Percentiles rank a stretch among this genome's conserved stretches.
These are phyloP conservation scores for Escovopsis weberi DNA, from an alignment of 2,329 filamentous ascomycete genomes.

Conservation along the genomic window DNA sequence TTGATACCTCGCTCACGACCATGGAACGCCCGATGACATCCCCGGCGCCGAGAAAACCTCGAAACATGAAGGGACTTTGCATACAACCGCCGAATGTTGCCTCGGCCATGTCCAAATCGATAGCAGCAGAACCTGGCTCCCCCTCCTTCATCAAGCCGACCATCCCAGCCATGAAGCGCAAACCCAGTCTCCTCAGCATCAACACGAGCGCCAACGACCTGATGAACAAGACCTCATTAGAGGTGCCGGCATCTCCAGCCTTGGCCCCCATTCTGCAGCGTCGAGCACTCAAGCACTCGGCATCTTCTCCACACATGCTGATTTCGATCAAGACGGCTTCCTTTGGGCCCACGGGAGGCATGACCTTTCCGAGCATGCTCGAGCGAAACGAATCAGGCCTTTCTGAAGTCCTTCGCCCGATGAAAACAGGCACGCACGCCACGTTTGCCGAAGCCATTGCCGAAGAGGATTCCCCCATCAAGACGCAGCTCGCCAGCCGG, in stretches of 20 bases:
- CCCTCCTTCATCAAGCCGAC: slow-evolving; percentile 70
- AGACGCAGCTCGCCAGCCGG: slow-evolving; percentile 46
- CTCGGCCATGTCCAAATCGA: slow-evolving; percentile 30
- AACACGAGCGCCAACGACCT: slow-evolving; percentile 54
- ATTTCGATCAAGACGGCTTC: slow-evolving; percentile 42
- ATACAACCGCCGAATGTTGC: slow-evolving; percentile 49
- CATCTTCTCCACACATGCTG: slow-evolving; percentile 53
- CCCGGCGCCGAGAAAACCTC: slow-evolving; percentile 54
- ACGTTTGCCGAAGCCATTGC: slow-evolving; percentile 30
- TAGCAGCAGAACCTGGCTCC: slow-evolving; percentile 52
- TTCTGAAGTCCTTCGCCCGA: slow-evolving; percentile 42
- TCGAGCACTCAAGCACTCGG: slow-evolving; percentile 50
- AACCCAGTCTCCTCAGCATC: slow-evolving; percentile 63
- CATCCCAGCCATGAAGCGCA: slow-evolving; percentile 55
- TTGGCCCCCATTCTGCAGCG: slow-evolving; percentile 46
- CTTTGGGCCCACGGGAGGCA: slow-evolving; percentile 46
- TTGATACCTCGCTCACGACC: slow-evolving; percentile 20
- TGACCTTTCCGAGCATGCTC: slow-evolving; percentile 47
- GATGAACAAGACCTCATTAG: slow-evolving; percentile 30
- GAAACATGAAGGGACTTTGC: slow-evolving; percentile 73
- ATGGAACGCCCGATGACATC: slow-evolving; percentile 49
- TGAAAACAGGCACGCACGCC: slow-evolving; percentile 25
- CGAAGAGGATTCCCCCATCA: slow-evolving; percentile 44
- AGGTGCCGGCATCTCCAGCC: slow-evolving; percentile 40
- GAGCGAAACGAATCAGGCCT: slow-evolving; percentile 46